Conservation (phyloP, 768 basidiomycete species). For the Boletus pseudo-olivaceus region DNA sequence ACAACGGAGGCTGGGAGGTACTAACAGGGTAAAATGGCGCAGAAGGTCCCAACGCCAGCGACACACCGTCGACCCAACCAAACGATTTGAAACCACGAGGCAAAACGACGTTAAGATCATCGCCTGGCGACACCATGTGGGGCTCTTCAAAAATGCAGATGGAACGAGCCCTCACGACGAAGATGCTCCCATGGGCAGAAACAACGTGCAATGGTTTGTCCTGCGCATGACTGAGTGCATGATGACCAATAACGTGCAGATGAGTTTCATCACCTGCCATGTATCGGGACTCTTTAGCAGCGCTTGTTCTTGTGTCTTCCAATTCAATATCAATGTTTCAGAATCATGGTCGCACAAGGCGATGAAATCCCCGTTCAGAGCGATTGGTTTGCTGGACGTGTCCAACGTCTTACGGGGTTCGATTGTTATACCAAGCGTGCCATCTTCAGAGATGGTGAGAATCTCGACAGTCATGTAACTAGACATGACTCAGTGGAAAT, state of each 20-base stretch:
- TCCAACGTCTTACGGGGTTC: conserved; percentile 33
- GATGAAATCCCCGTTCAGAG: conserved; percentile 48
- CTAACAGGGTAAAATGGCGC: background rate
- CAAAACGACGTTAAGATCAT: conserved; percentile 14
- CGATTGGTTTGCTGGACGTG: conserved; percentile 44
- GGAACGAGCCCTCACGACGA: conserved; percentile 59
- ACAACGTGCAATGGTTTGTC: conserved; percentile 53
- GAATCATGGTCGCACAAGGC: conserved; percentile 52
- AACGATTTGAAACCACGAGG: conserved; percentile 48
- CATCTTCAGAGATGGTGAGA: conserved; percentile 20
- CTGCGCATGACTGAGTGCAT: conserved; percentile 24
- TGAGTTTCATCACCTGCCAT: conserved; percentile 27
- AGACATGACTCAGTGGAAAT: conserved; percentile 12
- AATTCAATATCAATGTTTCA: conserved; percentile 53
- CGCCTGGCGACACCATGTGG: conserved; percentile 25
- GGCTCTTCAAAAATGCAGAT: conserved; percentile 55
- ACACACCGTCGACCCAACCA: conserved; percentile 66
- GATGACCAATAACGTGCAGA: background rate
- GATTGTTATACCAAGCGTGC: conserved; percentile 22
- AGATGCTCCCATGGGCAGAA: conserved; percentile 43
- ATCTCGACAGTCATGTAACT: conserved; percentile 27
- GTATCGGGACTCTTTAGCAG: conserved; percentile 39
- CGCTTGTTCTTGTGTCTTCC: conserved; percentile 46
- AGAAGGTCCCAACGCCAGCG: conserved; percentile 29
- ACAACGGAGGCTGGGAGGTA: conserved; percentile 27